phyloP scores from a whole-genome alignment of 2,329 filamentous ascomycete species.

The Curvularia verruculosa region DNA sequence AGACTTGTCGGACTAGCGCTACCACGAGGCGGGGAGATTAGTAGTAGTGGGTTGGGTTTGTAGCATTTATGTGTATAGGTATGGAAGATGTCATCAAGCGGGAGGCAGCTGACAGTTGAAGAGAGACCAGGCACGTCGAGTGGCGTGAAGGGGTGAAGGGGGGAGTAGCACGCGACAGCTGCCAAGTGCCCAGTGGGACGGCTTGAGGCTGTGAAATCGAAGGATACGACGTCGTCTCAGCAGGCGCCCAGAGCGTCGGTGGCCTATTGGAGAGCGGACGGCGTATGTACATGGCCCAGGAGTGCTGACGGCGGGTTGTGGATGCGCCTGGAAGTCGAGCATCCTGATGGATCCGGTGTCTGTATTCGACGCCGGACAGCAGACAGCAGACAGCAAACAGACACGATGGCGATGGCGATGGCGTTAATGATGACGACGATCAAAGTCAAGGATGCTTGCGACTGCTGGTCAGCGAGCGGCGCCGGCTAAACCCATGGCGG shows the following conservation, averaged over 20 bases:
- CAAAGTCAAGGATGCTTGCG: constrained; percentile 1
- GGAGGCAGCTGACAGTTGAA: not conserved
- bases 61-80: not conserved
- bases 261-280: not conserved
- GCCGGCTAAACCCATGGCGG: not conserved
- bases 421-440: not conserved
- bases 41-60: not conserved
- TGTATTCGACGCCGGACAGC: not conserved
- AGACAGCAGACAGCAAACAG: not conserved
- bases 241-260: constrained; percentile 16
- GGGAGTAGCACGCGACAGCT: constrained; percentile 22
- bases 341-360: not conserved
- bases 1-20: not conserved
- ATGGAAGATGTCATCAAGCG: not conserved
- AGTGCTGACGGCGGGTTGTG: not conserved
- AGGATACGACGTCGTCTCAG: constrained; percentile 15
- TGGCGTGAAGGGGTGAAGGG: not conserved
- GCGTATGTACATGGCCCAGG: not conserved
- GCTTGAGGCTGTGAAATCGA: constrained; percentile 25
- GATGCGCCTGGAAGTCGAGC: not conserved
- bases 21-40: not conserved
- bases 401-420: not conserved
- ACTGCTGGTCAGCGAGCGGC: not conserved
- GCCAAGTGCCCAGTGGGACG: constrained; percentile 23
- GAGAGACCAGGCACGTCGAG: not conserved